Base-by-base conservation (phyloP, 2,329 filamentous ascomycete species). In the Sporothrix luriei region DNA sequence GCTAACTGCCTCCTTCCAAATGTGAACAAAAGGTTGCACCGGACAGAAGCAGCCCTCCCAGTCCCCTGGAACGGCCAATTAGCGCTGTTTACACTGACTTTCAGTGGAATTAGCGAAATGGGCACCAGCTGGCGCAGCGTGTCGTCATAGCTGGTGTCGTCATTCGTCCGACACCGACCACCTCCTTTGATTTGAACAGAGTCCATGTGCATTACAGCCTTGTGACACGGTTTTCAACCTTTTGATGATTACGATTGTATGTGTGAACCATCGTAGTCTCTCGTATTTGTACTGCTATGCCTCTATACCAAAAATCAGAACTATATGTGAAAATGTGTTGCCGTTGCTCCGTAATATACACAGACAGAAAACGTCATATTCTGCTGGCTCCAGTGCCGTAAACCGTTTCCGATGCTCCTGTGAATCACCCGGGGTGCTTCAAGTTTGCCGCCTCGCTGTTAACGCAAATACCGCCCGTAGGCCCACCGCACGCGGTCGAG, bases 401-500 rank as follows among this genome's bases (percentile, higher is more conserved):
- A 13, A 11, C 43, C 61, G 5, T 29, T n/a, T 64, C 26, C 43
- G 21, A 64, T 33, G 46, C 43, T 33, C 46, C 26, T 19, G 5
- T 29, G 59, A 49, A 49, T 33, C 43, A 6, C 21, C 33, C 33
- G 6, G 33, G 33, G 9, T 33, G 4, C 6, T 6, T 33, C 33
- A 33, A 21, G 16, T 10, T n/a, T 2, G 19, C 19, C 19, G 16
- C 48, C 3, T 21, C 48, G 4, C 19, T 14, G 14, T 66, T 38
- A 73, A 9, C 70, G 80, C 67, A 92, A 77, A 90, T 91, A 97
- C 77, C 89, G 90, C 2, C 87, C 87, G 82, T 97, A 98, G 4
- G 91, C 91, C 94, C 95, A 98, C 72, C 92, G 85, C 74, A 98
- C 93, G 71, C 95, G 86, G 75, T 94, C 88, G 68, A 97, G 81